These are phyloP conservation scores for Botryosphaeria agaves DNA, from an alignment of 2,329 filamentous ascomycete genomes.

Conservation along the genomic window DNA sequence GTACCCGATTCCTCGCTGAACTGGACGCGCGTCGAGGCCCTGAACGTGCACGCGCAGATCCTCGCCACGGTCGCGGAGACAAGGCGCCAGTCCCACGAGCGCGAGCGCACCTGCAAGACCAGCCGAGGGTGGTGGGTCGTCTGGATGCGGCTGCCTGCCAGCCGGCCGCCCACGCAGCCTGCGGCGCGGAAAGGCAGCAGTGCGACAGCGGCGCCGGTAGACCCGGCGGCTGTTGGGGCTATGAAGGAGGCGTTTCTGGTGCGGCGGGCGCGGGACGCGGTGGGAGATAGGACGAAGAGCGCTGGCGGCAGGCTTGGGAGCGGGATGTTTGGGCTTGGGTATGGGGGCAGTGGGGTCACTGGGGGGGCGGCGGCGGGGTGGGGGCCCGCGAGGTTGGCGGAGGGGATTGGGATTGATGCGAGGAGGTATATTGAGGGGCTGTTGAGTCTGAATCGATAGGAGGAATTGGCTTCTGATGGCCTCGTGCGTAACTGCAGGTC, in stretches of 20 bases:
- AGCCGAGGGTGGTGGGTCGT: constrained; percentile 50
- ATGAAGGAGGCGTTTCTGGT: constrained; percentile 25
- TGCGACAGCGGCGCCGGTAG: no score
- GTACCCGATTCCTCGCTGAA: constrained; percentile 7
- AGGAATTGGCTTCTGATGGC: neutral
- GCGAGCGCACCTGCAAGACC: constrained; percentile 45
- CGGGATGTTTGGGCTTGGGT: constrained; percentile 13
- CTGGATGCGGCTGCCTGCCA: constrained; percentile 37
- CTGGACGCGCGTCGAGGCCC: constrained; percentile 40
- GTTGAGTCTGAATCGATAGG: constrained; percentile 39
- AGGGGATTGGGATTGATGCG: constrained; percentile 64
- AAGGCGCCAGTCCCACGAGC: constrained; percentile 26
- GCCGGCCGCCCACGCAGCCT: constrained; percentile 4
- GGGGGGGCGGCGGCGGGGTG: constrained; percentile 26
- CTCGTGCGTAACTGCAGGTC: no score
- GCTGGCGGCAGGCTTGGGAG: constrained; percentile 8
- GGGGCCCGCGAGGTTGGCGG: constrained; percentile 44
- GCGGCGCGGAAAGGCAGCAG: neutral
- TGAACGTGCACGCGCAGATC: constrained; percentile 44
- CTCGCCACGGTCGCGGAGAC: constrained; percentile 38
- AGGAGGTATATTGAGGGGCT: constrained; percentile 57
- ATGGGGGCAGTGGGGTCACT: constrained; percentile 13
- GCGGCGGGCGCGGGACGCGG: constrained; percentile 18
- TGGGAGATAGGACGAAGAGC: constrained; percentile 3
- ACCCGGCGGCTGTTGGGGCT: no score